phyloP scores from a whole-genome alignment of 192 early-diverging fungal genomes.

The Coemansia sp. region DNA sequence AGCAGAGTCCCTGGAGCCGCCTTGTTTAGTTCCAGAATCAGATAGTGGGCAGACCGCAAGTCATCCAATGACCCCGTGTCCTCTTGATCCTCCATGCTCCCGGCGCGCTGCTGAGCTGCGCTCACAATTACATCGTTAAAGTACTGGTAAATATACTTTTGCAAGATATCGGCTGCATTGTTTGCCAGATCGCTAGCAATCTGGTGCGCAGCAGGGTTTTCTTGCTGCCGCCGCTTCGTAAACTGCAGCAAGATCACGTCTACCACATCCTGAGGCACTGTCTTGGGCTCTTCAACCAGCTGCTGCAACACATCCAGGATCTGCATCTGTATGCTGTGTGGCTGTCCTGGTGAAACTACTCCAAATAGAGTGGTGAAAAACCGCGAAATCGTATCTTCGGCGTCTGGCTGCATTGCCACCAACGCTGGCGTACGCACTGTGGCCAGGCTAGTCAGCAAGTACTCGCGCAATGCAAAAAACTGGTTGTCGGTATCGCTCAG shows the following conservation, averaged over 20 bases:
- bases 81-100: constrained; percentile 14
- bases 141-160: constrained; percentile 91
- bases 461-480: constrained; percentile 73
- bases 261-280: constrained; percentile 75
- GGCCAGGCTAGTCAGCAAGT: constrained; percentile 85
- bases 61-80: constrained; percentile 42
- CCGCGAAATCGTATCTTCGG: constrained; percentile 70
- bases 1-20: constrained; percentile 72
- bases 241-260: constrained; percentile 83
- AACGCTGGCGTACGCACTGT: constrained; percentile 80
- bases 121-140: constrained; percentile 81
- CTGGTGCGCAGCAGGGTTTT: constrained; percentile 65
- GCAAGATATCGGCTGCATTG: constrained; percentile 70
- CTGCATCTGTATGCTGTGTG: constrained; percentile 74
- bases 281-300: constrained; percentile 70
- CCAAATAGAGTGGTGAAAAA: constrained; percentile 75
- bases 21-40: constrained; percentile 80
- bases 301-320: constrained; percentile 81
- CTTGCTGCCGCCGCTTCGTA: constrained; percentile 64
- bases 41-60: constrained; percentile 66
- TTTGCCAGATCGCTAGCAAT: constrained; percentile 83
- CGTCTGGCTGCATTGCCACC: constrained; percentile 72
- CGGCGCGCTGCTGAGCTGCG: constrained; percentile 42
- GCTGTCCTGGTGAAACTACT: constrained; percentile 61
- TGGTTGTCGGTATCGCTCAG: constrained; percentile 58